These are phyloP conservation scores for Candolleomyces aberdarensis DNA, from an alignment of 768 basidiomycete genomes.

Conservation along the genomic window DNA sequence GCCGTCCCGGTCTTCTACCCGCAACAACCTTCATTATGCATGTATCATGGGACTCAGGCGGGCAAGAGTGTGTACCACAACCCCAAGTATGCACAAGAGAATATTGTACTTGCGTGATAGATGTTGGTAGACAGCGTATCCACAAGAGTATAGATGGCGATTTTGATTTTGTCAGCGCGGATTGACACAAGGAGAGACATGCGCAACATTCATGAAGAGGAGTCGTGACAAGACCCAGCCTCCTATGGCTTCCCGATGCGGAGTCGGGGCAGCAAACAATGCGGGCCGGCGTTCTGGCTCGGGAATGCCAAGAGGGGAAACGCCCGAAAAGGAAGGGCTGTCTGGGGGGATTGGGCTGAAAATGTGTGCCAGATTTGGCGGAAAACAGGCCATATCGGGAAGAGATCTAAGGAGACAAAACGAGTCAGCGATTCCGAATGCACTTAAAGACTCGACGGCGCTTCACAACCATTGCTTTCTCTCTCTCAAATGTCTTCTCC, in stretches of 20 bases:
- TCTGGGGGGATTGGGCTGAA: not conserved
- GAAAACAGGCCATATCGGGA: slow-evolving; percentile 7
- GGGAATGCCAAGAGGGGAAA: slow-evolving; percentile 5
- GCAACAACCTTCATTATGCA: slow-evolving; percentile 8
- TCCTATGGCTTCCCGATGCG: slow-evolving; percentile 7
- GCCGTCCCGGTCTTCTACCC: slow-evolving; percentile 21
- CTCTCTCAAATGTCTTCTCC: slow-evolving; percentile 39
- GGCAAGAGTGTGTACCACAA: slow-evolving; percentile 88
- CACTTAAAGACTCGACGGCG: slow-evolving; percentile 14
- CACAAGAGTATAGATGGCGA: too few relatives aligned
- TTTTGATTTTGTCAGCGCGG: too few relatives aligned
- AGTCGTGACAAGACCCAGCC: not conserved
- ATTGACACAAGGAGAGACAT: not conserved
- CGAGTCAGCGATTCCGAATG: slow-evolving; percentile 30
- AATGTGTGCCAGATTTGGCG: not conserved
- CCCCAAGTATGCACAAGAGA: slow-evolving; percentile 44
- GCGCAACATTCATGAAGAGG: slow-evolving; percentile 2
- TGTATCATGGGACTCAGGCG: slow-evolving; percentile 42
- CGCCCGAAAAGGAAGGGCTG: not conserved
- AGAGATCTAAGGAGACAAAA: slow-evolving; percentile 9
- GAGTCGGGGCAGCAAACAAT: slow-evolving; percentile 8
- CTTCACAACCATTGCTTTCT: slow-evolving; percentile 11
- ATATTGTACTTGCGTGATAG: not conserved
- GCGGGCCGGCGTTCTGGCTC: slow-evolving; percentile 15
- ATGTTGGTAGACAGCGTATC: slow-evolving; percentile 3